phyloP scores from a whole-genome alignment of 163 green algal species.

The Scenedesmus sp. region DNA sequence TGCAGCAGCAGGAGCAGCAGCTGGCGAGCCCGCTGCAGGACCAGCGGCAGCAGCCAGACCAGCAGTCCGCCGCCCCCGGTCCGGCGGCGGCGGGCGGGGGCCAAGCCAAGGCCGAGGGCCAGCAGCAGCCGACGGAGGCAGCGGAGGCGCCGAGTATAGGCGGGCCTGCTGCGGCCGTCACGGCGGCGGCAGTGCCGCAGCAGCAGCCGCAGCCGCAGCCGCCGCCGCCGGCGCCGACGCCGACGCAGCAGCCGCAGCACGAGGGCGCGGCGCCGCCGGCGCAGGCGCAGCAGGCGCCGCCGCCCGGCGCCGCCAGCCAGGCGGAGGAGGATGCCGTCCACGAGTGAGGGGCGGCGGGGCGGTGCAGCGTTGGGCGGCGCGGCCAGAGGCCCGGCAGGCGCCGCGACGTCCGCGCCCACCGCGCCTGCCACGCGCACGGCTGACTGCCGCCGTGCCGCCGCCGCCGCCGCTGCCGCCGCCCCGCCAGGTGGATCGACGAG shows the following conservation, averaged over 20 bases:
- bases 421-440: too few species aligned
- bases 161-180: too few species aligned
- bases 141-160: too few species aligned
- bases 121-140: conserved; percentile 17
- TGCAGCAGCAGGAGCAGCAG: conserved; percentile 7
- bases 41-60: neutral
- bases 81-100: too few species aligned
- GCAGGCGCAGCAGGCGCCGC: neutral
- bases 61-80: neutral
- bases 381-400: too few species aligned
- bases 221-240: too few species aligned
- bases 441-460: neutral
- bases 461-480: neutral
- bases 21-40: neutral
- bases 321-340: conserved; percentile 49
- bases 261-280: neutral
- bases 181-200: too few species aligned
- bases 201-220: neutral
- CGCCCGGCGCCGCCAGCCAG: conserved; percentile 11
- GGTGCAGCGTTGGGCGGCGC: too few species aligned
- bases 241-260: conserved; percentile 1
- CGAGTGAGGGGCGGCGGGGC: conserved; percentile 18
- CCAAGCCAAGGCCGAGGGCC: conserved; percentile 2
- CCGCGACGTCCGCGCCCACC: too few species aligned
- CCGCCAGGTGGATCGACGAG: conserved; percentile 70